Evolutionary conservation across 805 yeast species (phyloP).

Genomic region (Starmera dryadoides): DNA sequence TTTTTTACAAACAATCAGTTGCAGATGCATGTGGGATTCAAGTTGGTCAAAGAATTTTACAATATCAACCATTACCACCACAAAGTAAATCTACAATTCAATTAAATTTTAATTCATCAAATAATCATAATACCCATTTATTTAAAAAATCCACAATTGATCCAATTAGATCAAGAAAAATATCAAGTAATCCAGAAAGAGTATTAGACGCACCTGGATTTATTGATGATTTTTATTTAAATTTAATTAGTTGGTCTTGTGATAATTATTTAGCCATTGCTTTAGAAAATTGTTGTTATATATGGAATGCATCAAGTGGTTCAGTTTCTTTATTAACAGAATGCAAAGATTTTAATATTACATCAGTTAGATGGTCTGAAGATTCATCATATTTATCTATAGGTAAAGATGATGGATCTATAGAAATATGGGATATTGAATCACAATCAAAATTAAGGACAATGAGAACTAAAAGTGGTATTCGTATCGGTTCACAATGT

Average conservation of each 20-base stretch:
- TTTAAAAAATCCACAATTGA: constrained; percentile 38
- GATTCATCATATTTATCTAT: constrained; percentile 83
- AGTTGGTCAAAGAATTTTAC: constrained; percentile 73
- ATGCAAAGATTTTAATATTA: constrained; percentile 44
- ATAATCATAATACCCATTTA: constrained; percentile 18
- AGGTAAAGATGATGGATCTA: constrained; percentile 74
- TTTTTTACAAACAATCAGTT: constrained; percentile 65
- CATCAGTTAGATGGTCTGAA: constrained; percentile 84
- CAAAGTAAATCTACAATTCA: constrained; percentile 23
- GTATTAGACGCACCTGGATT: constrained; percentile 96
- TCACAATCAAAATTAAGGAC: constrained; percentile 68
- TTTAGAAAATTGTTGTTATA: constrained; percentile 71
- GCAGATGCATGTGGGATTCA: constrained; percentile 94
- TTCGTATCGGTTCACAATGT: constrained; percentile 74
- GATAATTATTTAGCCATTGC: constrained; percentile 84
- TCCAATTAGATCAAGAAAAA: constrained; percentile 62
- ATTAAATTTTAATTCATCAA: constrained; percentile 15
- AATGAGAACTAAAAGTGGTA: constrained; percentile 58
- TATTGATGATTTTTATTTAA: constrained; percentile 86
- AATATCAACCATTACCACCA: constrained; percentile 85
- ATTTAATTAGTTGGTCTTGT: constrained; percentile 81
- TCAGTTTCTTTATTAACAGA: constrained; percentile 65
- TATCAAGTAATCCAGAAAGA: constrained; percentile 85
- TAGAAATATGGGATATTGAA: constrained; percentile 93
- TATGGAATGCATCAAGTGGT: constrained; percentile 89